Conservation (phyloP, 2,329 filamentous ascomycete genomes). For the Stemphylium beticola region DNA sequence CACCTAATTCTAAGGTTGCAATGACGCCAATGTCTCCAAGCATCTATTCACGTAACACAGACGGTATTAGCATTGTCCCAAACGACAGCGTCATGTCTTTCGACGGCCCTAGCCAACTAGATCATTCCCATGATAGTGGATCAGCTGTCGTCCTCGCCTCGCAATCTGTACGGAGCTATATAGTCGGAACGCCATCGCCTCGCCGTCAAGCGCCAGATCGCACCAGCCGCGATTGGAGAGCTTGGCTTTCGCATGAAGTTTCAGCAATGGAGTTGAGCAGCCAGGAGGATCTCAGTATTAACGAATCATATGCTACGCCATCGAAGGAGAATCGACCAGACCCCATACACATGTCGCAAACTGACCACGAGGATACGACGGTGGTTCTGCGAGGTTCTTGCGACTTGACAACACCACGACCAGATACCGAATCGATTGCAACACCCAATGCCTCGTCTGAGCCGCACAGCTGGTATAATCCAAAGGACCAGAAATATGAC, state of each 20-base stretch:
- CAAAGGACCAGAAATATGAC: too few relatives aligned
- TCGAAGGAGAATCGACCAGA: slow-evolving; percentile 24
- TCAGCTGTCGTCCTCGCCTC: slow-evolving; percentile 54
- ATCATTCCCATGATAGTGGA: slow-evolving; percentile 24
- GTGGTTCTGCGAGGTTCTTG: slow-evolving; percentile 20
- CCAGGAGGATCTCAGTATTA: slow-evolving; percentile 38
- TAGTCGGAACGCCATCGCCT: slow-evolving; percentile 42
- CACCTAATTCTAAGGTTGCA: slow-evolving; percentile 13
- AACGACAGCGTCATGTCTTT: slow-evolving; percentile 46
- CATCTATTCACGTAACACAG: slow-evolving; percentile 54
- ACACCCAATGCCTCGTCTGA: not conserved
- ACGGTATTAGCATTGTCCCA: slow-evolving; percentile 45
- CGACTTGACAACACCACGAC: slow-evolving; percentile 12
- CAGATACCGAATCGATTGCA: not conserved
- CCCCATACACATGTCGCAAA: slow-evolving; percentile 26
- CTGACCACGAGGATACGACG: slow-evolving; percentile 35
- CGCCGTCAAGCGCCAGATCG: slow-evolving; percentile 28
- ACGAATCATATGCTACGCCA: slow-evolving; percentile 26
- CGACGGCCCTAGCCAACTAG: slow-evolving; percentile 9
- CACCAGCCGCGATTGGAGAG: slow-evolving; percentile 55
- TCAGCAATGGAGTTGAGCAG: slow-evolving; percentile 42
- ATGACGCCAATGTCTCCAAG: slow-evolving; percentile 53
- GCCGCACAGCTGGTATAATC: not conserved
- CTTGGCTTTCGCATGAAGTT: slow-evolving; percentile 55
- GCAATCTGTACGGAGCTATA: slow-evolving; percentile 53